These are phyloP conservation scores for Hypomontagnella monticulosa DNA, from an alignment of 495 filamentous ascomycete species.

Conservation along the genomic window DNA sequence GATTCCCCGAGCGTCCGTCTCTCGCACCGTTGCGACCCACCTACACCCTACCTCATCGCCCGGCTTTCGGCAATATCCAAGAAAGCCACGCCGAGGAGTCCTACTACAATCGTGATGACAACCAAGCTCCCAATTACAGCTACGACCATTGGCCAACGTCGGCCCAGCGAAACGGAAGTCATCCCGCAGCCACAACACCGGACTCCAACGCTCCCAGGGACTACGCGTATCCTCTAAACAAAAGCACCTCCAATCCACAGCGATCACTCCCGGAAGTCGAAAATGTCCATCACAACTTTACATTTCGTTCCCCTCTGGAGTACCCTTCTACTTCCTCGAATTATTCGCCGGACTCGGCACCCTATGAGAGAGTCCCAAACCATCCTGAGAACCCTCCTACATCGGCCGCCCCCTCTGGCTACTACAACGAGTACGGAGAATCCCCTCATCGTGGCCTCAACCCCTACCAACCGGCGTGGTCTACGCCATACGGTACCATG, in stretches of 20 bases:
- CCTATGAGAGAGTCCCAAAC: constrained; percentile 10
- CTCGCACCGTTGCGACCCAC: constrained; percentile 21
- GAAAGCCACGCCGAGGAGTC: constrained; percentile 34
- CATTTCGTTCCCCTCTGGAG: constrained; percentile 10
- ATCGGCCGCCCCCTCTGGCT: background rate
- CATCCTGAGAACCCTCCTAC: background rate
- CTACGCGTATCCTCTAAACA: constrained; percentile 8
- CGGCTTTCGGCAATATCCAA: constrained; percentile 37
- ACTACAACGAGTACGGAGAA: constrained; percentile 12
- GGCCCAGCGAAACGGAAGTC: constrained; percentile 19
- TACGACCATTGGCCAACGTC: constrained; percentile 26
- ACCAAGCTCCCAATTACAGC: constrained; percentile 2
- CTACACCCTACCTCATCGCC: constrained; percentile 28
- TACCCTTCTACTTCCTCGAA: background rate
- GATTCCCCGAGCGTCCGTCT: constrained; percentile 15
- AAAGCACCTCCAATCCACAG: constrained; percentile 21
- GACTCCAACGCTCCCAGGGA: background rate
- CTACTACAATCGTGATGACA: constrained; percentile 12
- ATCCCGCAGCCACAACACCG: constrained; percentile 3
- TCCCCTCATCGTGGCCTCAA: background rate
- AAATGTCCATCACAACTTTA: constrained; percentile 5
- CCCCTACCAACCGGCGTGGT: background rate
- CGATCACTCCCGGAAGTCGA: constrained; percentile 23
- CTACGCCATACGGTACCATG: constrained; percentile 1
- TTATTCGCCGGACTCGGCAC: background rate